A percentile compares a stretch with the other conserved stretches of the same genome.
Conservation (phyloP, 495 filamentous ascomycete genomes). For the Aspergillus panamensis region DNA sequence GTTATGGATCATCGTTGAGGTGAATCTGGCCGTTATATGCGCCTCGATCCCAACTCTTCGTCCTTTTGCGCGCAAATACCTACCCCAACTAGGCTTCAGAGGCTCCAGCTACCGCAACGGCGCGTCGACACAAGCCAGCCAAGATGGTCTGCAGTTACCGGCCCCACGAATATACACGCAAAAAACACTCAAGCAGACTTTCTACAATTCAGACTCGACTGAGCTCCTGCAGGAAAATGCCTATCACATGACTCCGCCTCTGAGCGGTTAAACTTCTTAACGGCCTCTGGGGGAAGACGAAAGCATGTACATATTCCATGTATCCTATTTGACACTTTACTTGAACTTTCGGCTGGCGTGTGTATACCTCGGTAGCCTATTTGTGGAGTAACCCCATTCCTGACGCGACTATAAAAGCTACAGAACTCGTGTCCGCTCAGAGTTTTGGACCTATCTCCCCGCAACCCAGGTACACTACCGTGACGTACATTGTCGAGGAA, state of each 20-base stretch:
- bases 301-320: too few relatives aligned
- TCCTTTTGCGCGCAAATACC: constrained; percentile 2
- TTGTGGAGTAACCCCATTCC: too few relatives aligned
- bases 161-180: not conserved
- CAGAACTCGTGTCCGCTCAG: too few relatives aligned
- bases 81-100: not conserved
- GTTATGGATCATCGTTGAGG: constrained; percentile 10
- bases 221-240: not conserved
- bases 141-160: not conserved
- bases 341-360: too few relatives aligned
- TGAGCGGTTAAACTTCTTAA: not conserved
- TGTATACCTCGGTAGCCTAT: too few relatives aligned
- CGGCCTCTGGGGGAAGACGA: too few relatives aligned
- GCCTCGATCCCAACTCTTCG: constrained; percentile 8
- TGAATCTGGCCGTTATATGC: constrained; percentile 10
- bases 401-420: too few relatives aligned
- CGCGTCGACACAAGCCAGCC: not conserved
- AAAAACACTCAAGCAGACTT: not conserved
- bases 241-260: not conserved
- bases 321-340: too few relatives aligned
- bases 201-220: constrained; percentile 1
- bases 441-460: too few relatives aligned
- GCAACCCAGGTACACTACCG: too few relatives aligned
- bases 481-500: too few relatives aligned
- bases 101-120: not conserved